Evolutionary conservation across 371 early-diverging fungal species (phyloP), one percentile per base, ranked within the genome.

Genomic region (Batrachochytrium dendrobatidis): DNA sequence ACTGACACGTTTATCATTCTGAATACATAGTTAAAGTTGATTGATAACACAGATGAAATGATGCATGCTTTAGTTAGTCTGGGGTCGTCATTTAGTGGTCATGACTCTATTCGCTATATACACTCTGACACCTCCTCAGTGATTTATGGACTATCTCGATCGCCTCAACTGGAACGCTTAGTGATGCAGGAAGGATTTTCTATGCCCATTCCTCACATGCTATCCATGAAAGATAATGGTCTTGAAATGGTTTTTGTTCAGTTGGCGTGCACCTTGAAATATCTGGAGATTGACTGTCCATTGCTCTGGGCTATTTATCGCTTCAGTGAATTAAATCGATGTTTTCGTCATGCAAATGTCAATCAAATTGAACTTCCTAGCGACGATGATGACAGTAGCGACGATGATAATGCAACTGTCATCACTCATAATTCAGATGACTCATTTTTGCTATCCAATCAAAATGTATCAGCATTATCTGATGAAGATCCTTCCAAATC

Each of bases 271-370:
- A 2, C 35, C 4, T 28, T 61, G 29, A 17, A 39, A 10, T 6
- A 34, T n/a, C 49, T 61, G 5, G 61, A 61, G 31, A 25, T 61
- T 28, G 61, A 58, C 30, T 61, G 61, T 28, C 61, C 61, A 12
- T 35, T 61, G n/a, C 55, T 61, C 25, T 50, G 45, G 49, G 61
- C 61, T 7, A 34, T 54, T 4, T 46, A 34, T 28, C 53, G 55
- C 22, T 61, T 61, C 28, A 39, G 34, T 30, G 20, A 24, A 8
- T 39, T 39, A 12, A n/a, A 39, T n/a, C 39, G 39, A n/a, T n/a
- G 12, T 5, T 20, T 26, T 3, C 50, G 58, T 55, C 24, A 29
- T 18, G 44, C 30, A 25, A 56, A 61, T 26, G 55, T 25, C 34
- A 54, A 52, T 7, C 3, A 20, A 6, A 22, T 24, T 26, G 59